Base-by-base conservation (phyloP, 805 yeast genomes). In the Tetrapisispora nanseiensis region DNA sequence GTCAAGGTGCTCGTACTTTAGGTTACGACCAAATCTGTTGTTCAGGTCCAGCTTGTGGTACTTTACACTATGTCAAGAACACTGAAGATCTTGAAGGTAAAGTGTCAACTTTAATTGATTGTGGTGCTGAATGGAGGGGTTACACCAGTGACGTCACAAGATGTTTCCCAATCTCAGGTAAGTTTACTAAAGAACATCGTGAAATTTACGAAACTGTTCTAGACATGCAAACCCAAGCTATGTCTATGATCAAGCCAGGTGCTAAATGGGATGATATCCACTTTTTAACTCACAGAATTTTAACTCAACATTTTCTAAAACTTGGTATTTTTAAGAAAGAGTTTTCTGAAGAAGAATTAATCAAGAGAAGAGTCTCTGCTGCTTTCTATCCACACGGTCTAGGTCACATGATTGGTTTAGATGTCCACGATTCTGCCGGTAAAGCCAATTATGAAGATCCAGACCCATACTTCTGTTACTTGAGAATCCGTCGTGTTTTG, bases 11-110 rank as follows among this genome's bases (percentile, higher is more conserved):
- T 9, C 89, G 87, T 63, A 66, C 75, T 54, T 86, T 80, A 62
- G 80, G 95, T 13, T 90, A 90, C 57, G 97, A 90, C 57, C 97
- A 97, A 16, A 87, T 90, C 43, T 90, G 97, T 61, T 89, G 98
- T 55, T 75, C 95, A 3, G 98, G 97, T 0, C 80, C 94, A 26
- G 78, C 80, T 49, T 85, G 95, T 61, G 86, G 95, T 13, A 86
- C 96, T 2, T 71, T 90, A 46, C 98, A 90, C 61, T 90, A 89
- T 57, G 79, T 84, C 16, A 80, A 80, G 55, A 90, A 90, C 56
- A 92, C 87, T 54, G 81, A 76, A 40, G 66, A 71, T 3, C 55
- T 80, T 44, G 69, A 61, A 10, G 74, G 72, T 16, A 79, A 77
- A 54, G 76, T 74, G 37, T 73, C 89, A 6, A 72, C 90, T 11